Evolutionary conservation across 306 rosid species (phyloP).

Genomic region (Fragaria nilgerrensis): DNA sequence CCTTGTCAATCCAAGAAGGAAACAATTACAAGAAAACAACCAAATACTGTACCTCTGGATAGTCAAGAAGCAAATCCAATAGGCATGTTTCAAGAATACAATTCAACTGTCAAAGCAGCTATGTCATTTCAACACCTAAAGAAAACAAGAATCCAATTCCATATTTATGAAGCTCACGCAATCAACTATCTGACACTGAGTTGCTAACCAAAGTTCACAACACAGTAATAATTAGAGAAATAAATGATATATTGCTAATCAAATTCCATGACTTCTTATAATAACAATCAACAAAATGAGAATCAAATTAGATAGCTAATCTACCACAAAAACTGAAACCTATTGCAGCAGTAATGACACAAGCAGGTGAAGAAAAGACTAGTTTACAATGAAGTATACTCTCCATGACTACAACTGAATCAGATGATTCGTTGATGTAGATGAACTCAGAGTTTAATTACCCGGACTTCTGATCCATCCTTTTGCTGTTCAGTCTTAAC

Average conservation of each 20-base stretch:
- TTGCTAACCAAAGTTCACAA: background rate
- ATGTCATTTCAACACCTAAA: background rate
- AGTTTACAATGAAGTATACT: background rate
- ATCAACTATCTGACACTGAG: background rate
- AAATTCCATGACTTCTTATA: background rate
- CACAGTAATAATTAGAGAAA: background rate
- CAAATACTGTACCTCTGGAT: background rate
- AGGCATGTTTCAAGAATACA: background rate
- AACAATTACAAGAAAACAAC: background rate
- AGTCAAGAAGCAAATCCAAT: slow-evolving; percentile 7
- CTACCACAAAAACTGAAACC: slow-evolving; percentile 2
- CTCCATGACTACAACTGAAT: slow-evolving; percentile 2
- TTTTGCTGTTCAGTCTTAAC: background rate
- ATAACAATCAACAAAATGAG: background rate
- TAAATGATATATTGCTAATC: background rate
- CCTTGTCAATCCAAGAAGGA: background rate
- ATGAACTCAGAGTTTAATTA: slow-evolving; percentile 3
- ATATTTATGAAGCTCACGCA: background rate
- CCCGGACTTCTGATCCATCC: slow-evolving; percentile 11
- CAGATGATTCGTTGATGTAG: background rate
- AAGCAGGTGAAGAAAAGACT: background rate
- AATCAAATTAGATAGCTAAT: background rate
- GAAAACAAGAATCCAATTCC: background rate
- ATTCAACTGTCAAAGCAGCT: background rate
- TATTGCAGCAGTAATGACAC: slow-evolving; percentile 10